Percentiles rank a stretch among this genome's conserved stretches.
These are phyloP conservation scores for Kuraishia ogatae DNA, from an alignment of 805 yeast genomes.

Conservation along the genomic window DNA sequence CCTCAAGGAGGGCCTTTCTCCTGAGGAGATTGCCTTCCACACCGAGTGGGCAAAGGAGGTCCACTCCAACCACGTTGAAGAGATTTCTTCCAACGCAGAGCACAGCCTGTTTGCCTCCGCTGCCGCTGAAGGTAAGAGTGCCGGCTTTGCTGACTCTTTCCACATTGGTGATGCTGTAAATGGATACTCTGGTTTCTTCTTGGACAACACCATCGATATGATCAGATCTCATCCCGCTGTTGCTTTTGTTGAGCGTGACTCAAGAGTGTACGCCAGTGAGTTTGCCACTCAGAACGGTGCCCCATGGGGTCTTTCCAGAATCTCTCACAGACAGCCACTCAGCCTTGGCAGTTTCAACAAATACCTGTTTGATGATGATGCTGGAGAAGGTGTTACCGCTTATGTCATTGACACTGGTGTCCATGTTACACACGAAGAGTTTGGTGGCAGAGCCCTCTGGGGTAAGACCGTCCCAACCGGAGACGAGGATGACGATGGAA, in stretches of 20 bases:
- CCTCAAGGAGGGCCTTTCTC: conserved; percentile 55
- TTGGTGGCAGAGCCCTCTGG: conserved; percentile 80
- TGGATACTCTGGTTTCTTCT: conserved; percentile 86
- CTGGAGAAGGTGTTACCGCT: conserved; percentile 79
- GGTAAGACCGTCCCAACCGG: conserved; percentile 73
- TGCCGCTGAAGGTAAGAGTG: conserved; percentile 16
- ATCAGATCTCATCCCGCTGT: conserved; percentile 50
- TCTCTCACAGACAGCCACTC: conserved; percentile 71
- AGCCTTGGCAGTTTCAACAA: conserved; percentile 64
- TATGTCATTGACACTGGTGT: conserved; percentile 90
- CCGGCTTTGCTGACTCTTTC: conserved; percentile 57
- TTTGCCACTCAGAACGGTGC: conserved; percentile 71
- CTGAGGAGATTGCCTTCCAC: conserved; percentile 54
- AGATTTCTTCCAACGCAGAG: conserved; percentile 19
- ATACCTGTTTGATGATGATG: conserved; percentile 63
- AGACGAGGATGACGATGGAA: conserved; percentile 68
- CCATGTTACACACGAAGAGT: conserved; percentile 65
- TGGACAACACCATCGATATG: conserved; percentile 63
- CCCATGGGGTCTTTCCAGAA: conserved; percentile 92
- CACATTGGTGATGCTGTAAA: conserved; percentile 44
- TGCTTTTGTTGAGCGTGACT: conserved; percentile 62
- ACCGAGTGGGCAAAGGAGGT: conserved; percentile 51
- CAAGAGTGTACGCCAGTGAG: conserved; percentile 55
- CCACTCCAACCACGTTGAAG: conserved; percentile 32
- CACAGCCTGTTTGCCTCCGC: conserved; percentile 29